Conservation (phyloP, 768 basidiomycete species). For the Suillus discolor region DNA sequence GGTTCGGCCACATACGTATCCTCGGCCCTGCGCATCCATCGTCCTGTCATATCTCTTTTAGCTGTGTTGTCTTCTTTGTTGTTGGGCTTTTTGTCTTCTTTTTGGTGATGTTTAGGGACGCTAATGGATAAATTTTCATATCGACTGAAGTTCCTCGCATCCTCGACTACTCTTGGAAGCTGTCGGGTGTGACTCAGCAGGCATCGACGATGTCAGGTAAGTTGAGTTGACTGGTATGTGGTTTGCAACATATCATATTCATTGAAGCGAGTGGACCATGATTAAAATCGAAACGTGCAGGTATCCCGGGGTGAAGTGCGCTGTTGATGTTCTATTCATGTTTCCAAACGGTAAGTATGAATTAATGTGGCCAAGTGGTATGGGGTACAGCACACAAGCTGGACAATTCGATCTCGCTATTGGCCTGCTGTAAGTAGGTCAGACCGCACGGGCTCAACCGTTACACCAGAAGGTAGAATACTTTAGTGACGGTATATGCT, state of each 20-base stretch:
- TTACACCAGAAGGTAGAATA: too few relatives aligned
- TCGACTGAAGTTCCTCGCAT: neutral
- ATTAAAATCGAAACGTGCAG: neutral
- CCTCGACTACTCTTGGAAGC: neutral
- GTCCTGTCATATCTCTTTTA: conserved; percentile 1
- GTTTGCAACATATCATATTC: neutral
- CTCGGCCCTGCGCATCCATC: neutral
- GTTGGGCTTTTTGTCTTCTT: conserved; percentile 8
- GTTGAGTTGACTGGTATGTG: neutral
- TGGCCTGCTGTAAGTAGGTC: too few relatives aligned
- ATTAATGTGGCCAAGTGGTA: neutral
- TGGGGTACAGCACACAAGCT: neutral
- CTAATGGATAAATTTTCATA: neutral
- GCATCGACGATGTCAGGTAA: neutral
- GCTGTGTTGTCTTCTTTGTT: conserved; percentile 11
- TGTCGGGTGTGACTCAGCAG: neutral
- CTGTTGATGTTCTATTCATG: neutral
- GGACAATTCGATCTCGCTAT: neutral
- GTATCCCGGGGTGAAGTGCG: neutral
- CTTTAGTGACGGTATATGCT: too few relatives aligned
- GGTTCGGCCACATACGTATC: conserved; percentile 13
- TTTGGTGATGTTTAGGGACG: neutral
- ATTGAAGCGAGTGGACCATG: neutral
- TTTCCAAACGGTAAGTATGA: neutral
- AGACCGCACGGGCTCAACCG: too few relatives aligned